Base-by-base conservation (phyloP, 768 basidiomycete species). In the Rubroboletus satanas region DNA sequence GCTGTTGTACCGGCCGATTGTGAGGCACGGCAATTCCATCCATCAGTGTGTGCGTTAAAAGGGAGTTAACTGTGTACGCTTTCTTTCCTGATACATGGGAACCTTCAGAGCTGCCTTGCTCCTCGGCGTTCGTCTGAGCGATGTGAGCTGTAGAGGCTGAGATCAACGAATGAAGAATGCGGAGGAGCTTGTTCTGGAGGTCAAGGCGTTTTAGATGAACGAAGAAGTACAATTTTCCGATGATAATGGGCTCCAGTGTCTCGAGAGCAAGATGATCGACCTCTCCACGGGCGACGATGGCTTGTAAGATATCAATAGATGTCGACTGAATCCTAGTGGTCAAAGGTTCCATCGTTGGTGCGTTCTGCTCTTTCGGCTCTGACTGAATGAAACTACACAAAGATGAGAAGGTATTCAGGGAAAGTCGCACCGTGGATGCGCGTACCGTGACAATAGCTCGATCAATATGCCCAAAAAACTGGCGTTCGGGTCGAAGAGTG, bases 111-210 rank as follows among this genome's bases (percentile, higher is more conserved):
- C 64, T 65, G 7, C 67, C 56, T 51, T 67, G 70, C 46, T 75
- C 78, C 9, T 70, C 64, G 9, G 65, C 45, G 57, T 49, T 74
- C 66, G 51, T 59, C 58, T 60, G 68, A 63, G 52, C 58, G 57
- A 52, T 66, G 48, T 55, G 66, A 28, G 76, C 58, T 1, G 75
- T 79, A 5, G 84, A 83, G 1, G 83, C 83, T 4, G 88, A 86
- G 39, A 94, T 84, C 32, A 93, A 74, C 0, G 90, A 87, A 66
- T 98, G 95, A 1, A 98, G 80, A 12, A 96, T 82, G 66, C 94
- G 93, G 4, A 98, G 80, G 46, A 96, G 80, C 67, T 94, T 96
- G 77, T 91, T 94, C 74, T 98, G 97, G 14, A 94, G 76, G 63
- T 96, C 90, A 38, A 93, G 80, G 35, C 85, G 79, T 37, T 72